Percentiles rank a stretch among this genome's conserved stretches.
Conservation (phyloP, 2,329 filamentous ascomycete genomes). For the Botrytis cinerea region DNA sequence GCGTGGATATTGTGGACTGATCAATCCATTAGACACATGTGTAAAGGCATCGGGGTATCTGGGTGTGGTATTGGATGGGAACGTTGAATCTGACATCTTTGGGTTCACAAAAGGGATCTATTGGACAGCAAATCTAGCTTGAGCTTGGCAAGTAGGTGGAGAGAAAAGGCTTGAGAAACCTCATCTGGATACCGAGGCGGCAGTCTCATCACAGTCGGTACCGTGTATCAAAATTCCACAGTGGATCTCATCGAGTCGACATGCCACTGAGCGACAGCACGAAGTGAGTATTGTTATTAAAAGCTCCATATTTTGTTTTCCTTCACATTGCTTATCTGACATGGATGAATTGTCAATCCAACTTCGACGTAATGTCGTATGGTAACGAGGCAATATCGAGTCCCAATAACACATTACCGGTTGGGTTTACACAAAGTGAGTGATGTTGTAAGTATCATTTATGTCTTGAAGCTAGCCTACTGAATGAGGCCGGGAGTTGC, state of each 20-base stretch:
- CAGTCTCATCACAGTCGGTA: neutral
- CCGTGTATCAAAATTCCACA: neutral
- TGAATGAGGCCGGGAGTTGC: neutral
- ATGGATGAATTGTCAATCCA: neutral
- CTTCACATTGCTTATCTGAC: conserved; percentile 6
- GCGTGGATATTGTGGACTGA: neutral
- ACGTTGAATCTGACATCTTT: neutral
- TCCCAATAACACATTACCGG: neutral
- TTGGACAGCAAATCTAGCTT: neutral
- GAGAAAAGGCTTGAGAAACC: neutral
- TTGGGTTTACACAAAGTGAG: neutral
- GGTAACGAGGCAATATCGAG: neutral
- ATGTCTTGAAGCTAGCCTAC: neutral
- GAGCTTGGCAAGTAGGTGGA: neutral
- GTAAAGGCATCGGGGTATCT: neutral
- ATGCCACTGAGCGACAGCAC: neutral
- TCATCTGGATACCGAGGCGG: conserved; percentile 1
- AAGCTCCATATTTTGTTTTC: neutral
- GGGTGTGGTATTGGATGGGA: neutral
- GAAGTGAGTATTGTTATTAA: neutral
- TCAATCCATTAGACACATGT: neutral
- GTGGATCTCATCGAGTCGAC: conserved; percentile 1
- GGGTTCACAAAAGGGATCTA: neutral
- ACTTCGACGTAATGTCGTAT: neutral
- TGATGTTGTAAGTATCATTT: neutral